Base-by-base conservation (phyloP, 305 asterid species). In the Fraxinus platypoda region DNA sequence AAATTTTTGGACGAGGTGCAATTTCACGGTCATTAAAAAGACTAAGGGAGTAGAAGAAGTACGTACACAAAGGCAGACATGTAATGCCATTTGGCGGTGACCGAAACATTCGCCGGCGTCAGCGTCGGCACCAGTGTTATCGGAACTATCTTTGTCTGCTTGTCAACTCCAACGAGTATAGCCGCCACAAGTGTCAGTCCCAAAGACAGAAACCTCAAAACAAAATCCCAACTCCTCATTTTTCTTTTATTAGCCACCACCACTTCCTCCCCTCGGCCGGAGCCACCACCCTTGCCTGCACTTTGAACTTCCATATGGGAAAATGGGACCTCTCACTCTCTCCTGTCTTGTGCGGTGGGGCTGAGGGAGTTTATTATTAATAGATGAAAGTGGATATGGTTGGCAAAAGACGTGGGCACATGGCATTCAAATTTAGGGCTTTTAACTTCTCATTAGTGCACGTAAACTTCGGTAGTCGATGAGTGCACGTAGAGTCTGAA, bases 11-110 rank as follows among this genome's bases (percentile, higher is more conserved):
- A 21, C 3, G 28, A 57, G n/a, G 4, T 43, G 54, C 54, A 43
- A 43, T 43, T 43, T 43, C 6, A 43, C 6, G 2, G 3, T 41
- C 15, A 2, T 4, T n/a, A 43, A 43, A 43, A 43, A 12, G 15
- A 41, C 15, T 11, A 9, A 12, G n/a, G 34, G n/a, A 11, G 34
- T 4, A 15, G 15, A 38, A 11, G 66, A 11, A 70, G 43, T 17
- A 86, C 93, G 88, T 80, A 93, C 97, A 87, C 88, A 52, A 88
- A 91, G 81, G 97, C 92, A 0, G 94, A 93, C 83, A 91, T 31
- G 83, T 91, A 66, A 46, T 88, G 89, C 92, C 88, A 91, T 81
- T 88, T 90, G 6, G 97, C 93, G 17, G 90, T 78, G 72, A 80
- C 38, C 38, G 93, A 91, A 82, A 93, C 49, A 52, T 54, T 82